Evolutionary conservation across 176 grass and related monocot genomes (phyloP), one percentile per base, ranked within the genome.

Genomic region (Oryza meyeriana): DNA sequence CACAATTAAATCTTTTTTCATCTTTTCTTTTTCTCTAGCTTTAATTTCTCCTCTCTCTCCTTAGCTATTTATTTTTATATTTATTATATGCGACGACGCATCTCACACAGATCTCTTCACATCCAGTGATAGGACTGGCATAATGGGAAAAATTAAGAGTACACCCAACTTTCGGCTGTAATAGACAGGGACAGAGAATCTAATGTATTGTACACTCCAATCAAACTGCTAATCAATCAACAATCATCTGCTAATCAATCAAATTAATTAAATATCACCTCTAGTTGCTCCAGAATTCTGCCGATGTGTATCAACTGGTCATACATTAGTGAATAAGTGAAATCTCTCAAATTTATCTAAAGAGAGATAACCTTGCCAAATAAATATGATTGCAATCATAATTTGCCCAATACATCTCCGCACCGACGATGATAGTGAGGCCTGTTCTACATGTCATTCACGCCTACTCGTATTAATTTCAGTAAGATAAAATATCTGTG

Each of bases 121-220:
- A 84, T 89, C 81, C 81, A 75, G 47, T 42, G 79, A 16, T 33
- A 79, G 34, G 80, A 88, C 86, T 59, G 66, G 80, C 75, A 75
- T 83, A 67, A 66, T 42, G 26, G 76, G 35, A 57, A 57, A 78
- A 61, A 79, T 79, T 80, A 88, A 84, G 26, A 79, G 69, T 44
- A 88, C 81, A 80, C 69, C 69, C 47, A 68, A 84, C 87, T 84
- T 88, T 84, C 67, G 80, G 86, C 80, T 88, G 75, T 88, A 83
- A 62, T 67, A 74, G 86, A 88, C 77, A 88, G 68, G 68, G 80
- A 88, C 86, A 61, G 68, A 84, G 75, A 88, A 84, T 84, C 75
- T 79, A 74, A 68, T 88, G 75, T 74, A 55, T 22, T 74, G 86
- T 69, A 59, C 81, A 84, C 75, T 41, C 57, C 58, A 83, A 88